phyloP scores from a whole-genome alignment of 176 grass and related monocot species.

The Tillandsia leiboldiana region DNA sequence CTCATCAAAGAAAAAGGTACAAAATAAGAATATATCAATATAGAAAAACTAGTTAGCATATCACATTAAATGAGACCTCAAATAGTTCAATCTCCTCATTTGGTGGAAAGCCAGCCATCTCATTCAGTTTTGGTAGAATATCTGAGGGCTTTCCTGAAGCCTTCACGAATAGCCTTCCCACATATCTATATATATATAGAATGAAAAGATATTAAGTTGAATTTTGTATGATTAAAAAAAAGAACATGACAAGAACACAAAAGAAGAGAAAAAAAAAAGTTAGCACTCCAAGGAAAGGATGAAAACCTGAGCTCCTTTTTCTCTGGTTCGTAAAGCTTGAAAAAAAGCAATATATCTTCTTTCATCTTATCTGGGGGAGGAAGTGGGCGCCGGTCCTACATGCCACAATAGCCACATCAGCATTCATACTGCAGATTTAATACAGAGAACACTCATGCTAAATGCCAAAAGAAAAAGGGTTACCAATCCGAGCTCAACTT shows the following conservation, averaged over 20 bases:
- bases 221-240: neutral
- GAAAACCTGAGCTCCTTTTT: constrained; percentile 25
- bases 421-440: too few relatives aligned
- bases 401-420: neutral
- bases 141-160: constrained; percentile 15
- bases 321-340: constrained; percentile 40
- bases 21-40: too few relatives aligned
- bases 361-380: neutral
- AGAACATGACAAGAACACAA: too few relatives aligned
- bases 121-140: constrained; percentile 31
- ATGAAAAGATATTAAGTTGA: neutral
- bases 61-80: constrained; percentile 12
- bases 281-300: neutral
- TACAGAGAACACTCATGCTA: too few relatives aligned
- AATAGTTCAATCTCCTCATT: constrained; percentile 24
- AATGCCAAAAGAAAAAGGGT: neutral
- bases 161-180: constrained; percentile 25
- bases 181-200: constrained; percentile 27
- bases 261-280: neutral
- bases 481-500: constrained; percentile 26
- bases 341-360: constrained; percentile 29
- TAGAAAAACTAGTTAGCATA: too few relatives aligned
- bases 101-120: constrained; percentile 27
- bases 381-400: constrained; percentile 10
- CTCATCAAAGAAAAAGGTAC: too few relatives aligned